phyloP scores from a whole-genome alignment of 371 early-diverging fungal genomes.

The Mucor indicus region DNA sequence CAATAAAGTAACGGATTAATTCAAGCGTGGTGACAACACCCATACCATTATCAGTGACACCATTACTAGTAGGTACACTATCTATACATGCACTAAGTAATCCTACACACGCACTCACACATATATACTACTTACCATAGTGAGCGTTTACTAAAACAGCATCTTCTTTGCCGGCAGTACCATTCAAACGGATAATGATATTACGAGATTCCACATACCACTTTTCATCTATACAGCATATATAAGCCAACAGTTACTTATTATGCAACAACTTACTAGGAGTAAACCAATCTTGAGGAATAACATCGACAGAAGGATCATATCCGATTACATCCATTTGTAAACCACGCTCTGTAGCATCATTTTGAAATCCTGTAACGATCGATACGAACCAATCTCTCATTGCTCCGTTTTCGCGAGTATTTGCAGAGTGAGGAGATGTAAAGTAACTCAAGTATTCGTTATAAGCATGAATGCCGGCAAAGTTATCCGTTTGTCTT shows the following conservation, averaged over 20 bases:
- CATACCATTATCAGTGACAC: conserved; percentile 86
- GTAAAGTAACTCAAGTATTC: conserved; percentile 47
- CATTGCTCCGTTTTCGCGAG: conserved; percentile 41
- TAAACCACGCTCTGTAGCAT: conserved; percentile 27
- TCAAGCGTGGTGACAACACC: conserved; percentile 72
- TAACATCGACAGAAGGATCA: conserved; percentile 21
- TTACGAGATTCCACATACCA: conserved; percentile 52
- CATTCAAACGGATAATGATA: conserved; percentile 46
- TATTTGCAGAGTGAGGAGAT: conserved; percentile 53
- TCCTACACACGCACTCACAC: too few species aligned
- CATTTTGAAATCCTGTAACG: conserved; percentile 31
- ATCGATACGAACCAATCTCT: conserved; percentile 32
- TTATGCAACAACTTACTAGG: too few species aligned
- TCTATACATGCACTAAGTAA: conserved; percentile 52
- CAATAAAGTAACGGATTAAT: conserved; percentile 60
- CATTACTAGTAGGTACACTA: conserved; percentile 74
- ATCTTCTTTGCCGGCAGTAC: conserved; percentile 37
- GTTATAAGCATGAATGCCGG: conserved; percentile 53
- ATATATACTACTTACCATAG: too few species aligned
- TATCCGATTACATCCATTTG: conserved; percentile 44
- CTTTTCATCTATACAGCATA: conserved; percentile 24
- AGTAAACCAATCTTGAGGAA: conserved; percentile 21
- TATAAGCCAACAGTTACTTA: too few species aligned
- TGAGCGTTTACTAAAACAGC: conserved; percentile 55
- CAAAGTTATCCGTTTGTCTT: conserved; percentile 27